A percentile compares a stretch with the other conserved stretches of the same genome.
Evolutionary conservation across 495 filamentous ascomycete species (phyloP).

Genomic region (Tuber brumale): DNA sequence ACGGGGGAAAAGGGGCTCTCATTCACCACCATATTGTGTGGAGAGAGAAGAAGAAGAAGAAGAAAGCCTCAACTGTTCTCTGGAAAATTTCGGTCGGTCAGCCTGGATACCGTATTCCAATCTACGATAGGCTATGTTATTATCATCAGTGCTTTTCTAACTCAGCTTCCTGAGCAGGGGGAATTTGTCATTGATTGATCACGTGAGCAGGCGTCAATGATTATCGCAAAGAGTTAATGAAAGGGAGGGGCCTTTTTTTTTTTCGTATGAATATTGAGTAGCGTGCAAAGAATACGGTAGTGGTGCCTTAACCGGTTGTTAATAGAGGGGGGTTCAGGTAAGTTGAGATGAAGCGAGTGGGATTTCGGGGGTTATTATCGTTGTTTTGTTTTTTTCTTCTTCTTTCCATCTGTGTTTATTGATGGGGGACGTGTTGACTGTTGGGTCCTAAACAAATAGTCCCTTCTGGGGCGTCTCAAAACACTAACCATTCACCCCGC

Average conservation of each 20-base stretch:
- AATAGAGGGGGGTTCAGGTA: not conserved
- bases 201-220: conserved; percentile 33
- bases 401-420: not conserved
- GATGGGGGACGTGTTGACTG: not conserved
- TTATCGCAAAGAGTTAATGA: not conserved
- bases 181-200: conserved; percentile 1
- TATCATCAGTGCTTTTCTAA: not conserved
- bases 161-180: not conserved
- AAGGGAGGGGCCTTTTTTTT: not conserved
- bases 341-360: not conserved
- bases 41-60: too few relatives aligned
- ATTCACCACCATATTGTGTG: too few relatives aligned
- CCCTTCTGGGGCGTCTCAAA: conserved; percentile 18
- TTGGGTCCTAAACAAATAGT: conserved; percentile 22
- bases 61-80: too few relatives aligned
- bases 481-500: conserved; percentile 33
- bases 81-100: too few relatives aligned
- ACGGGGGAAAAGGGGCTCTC: too few relatives aligned
- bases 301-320: not conserved
- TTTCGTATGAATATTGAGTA: too few relatives aligned
- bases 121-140: not conserved
- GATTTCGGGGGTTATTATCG: conserved; percentile 8
- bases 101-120: too few relatives aligned
- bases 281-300: too few relatives aligned
- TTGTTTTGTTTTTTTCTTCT: not conserved